A percentile compares a stretch with the other conserved stretches of the same genome.
Conservation (phyloP, 73 alveolate species). For the Paramecium octaurelia region DNA sequence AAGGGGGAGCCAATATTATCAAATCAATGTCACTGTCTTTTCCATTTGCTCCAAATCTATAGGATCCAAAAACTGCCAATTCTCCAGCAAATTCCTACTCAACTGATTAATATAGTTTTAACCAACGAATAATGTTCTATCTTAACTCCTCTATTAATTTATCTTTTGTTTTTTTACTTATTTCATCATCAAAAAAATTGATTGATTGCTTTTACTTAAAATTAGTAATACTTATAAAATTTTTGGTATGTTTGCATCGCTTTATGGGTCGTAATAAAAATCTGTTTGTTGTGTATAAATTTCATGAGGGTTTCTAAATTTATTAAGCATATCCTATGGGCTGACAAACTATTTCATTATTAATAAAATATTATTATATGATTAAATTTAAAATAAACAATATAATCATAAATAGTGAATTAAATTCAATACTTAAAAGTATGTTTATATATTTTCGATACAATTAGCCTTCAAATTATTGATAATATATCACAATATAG, state of each 20-base stretch:
- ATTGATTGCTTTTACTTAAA: not conserved
- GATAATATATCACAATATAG: not conserved
- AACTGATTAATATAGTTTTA: not conserved
- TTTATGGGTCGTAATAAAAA: not conserved
- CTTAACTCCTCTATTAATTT: constrained; percentile 14
- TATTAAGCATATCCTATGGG: not conserved
- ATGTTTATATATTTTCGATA: not conserved
- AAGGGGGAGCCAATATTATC: constrained; percentile 88
- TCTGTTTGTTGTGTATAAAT: not conserved
- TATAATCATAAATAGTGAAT: not conserved
- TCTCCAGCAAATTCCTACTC: constrained; percentile 23
- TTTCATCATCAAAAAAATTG: constrained; percentile 31
- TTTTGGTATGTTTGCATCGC: constrained; percentile 7
- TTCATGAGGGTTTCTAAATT: not conserved
- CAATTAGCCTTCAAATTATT: too few species aligned
- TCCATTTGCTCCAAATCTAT: constrained; percentile 87
- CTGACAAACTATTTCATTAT: not conserved
- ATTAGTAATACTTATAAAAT: not conserved
- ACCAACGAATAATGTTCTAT: not conserved
- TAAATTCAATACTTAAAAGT: not conserved
- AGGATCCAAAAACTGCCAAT: constrained; percentile 79
- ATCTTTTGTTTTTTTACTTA: not conserved
- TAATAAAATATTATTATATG: not conserved
- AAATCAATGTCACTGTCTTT: constrained; percentile 97
- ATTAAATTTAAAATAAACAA: not conserved